phyloP scores from a whole-genome alignment of 2,329 filamentous ascomycete genomes.

The Beauveria rudraprayagi region DNA sequence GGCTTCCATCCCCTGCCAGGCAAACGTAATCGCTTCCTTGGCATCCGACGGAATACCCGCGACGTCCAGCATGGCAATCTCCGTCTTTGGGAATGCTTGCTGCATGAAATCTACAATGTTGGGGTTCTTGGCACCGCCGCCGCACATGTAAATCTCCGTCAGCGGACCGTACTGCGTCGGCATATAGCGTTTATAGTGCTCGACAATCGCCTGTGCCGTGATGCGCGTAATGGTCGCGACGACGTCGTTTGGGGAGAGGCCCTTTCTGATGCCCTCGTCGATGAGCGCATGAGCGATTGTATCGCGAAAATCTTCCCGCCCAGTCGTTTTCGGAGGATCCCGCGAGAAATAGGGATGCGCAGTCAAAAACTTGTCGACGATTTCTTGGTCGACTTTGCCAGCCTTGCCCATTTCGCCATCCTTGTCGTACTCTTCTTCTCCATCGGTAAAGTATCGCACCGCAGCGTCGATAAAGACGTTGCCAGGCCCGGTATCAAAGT shows the following conservation, averaged over 20 bases:
- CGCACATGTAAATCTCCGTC: conserved; percentile 53
- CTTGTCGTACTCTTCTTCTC: conserved; percentile 40
- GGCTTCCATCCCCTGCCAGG: conserved; percentile 54
- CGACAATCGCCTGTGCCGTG: conserved; percentile 49
- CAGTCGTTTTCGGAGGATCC: conserved; percentile 48
- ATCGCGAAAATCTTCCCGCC: conserved; percentile 51
- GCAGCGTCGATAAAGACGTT: conserved; percentile 50
- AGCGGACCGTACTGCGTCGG: conserved; percentile 32
- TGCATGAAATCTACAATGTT: conserved; percentile 48
- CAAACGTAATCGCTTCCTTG: conserved; percentile 48
- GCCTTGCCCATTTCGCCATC: conserved; percentile 41
- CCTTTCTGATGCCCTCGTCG: conserved; percentile 33
- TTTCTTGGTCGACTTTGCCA: conserved; percentile 40
- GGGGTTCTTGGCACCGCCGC: conserved; percentile 48
- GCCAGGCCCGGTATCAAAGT: conserved; percentile 49
- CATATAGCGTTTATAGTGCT: conserved; percentile 39
- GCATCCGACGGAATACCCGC: conserved; percentile 48
- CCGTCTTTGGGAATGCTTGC: conserved; percentile 36
- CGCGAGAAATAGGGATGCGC: conserved; percentile 40
- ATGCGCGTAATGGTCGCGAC: conserved; percentile 53
- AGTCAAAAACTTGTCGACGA: conserved; percentile 43
- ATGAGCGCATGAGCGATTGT: conserved; percentile 46
- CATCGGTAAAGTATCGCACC: conserved; percentile 45
- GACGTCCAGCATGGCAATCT: conserved; percentile 47
- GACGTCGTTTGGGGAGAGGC: conserved; percentile 41